These are phyloP conservation scores for Clitopilus hobsonii DNA, from an alignment of 768 basidiomycete genomes.

Conservation along the genomic window DNA sequence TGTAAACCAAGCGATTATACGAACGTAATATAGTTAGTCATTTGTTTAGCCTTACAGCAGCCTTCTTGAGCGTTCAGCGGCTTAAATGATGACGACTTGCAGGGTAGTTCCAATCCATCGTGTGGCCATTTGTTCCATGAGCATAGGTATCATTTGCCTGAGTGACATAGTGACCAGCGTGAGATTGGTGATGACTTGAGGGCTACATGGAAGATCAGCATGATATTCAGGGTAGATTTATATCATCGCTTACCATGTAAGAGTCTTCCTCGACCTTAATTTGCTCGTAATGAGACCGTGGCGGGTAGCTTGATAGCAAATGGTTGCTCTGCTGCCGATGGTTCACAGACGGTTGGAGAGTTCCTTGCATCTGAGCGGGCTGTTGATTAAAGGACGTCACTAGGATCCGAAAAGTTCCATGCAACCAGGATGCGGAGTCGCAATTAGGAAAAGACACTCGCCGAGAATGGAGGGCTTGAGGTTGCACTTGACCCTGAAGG, in stretches of 20 bases:
- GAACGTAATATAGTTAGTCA: background rate
- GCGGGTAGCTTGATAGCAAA: slow-evolving; percentile 34
- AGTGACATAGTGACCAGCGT: slow-evolving; percentile 40
- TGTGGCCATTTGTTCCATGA: slow-evolving; percentile 35
- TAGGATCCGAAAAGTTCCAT: slow-evolving; percentile 44
- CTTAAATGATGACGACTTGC: background rate
- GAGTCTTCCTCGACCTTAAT: slow-evolving; percentile 69
- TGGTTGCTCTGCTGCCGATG: slow-evolving; percentile 42
- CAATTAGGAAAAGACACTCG: slow-evolving; percentile 55
- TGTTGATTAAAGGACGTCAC: slow-evolving; percentile 47
- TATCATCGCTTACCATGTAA: slow-evolving; percentile 40
- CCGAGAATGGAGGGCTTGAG: slow-evolving; percentile 82
- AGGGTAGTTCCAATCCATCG: slow-evolving; percentile 55
- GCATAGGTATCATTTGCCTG: slow-evolving; percentile 31
- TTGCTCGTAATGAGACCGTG: slow-evolving; percentile 41
- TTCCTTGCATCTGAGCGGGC: slow-evolving; percentile 65
- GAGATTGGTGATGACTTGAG: slow-evolving; percentile 28
- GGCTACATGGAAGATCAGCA: slow-evolving; percentile 11
- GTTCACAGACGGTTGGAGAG: slow-evolving; percentile 44
- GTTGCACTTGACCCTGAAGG: slow-evolving; percentile 70
- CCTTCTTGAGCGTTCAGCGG: background rate
- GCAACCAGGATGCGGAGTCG: slow-evolving; percentile 21
- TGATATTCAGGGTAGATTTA: background rate
- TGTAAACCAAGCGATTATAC: background rate
- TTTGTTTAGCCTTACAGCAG: background rate